Evolutionary conservation across 768 basidiomycete species (phyloP).

Genomic region (Leccinum broughii): DNA sequence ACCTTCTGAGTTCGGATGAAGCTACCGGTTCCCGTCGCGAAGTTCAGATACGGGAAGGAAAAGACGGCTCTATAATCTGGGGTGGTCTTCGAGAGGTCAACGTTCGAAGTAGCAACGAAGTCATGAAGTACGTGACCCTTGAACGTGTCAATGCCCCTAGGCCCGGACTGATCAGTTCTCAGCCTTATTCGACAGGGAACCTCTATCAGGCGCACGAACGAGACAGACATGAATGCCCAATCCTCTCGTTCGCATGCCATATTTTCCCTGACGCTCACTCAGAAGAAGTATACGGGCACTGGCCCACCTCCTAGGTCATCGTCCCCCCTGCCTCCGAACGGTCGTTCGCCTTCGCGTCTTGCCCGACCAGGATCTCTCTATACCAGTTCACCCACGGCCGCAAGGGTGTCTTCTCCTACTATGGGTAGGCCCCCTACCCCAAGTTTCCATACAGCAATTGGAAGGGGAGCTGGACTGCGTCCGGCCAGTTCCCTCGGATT

Average conservation of each 20-base stretch:
- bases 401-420: conserved; percentile 72
- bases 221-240: conserved; percentile 99
- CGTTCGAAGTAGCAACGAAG: conserved; percentile 82
- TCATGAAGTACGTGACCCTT: conserved; percentile 76
- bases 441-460: conserved; percentile 74
- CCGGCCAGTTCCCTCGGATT: conserved; percentile 81
- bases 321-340: conserved; percentile 71
- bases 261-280: conserved; percentile 92
- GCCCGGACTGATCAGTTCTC: conserved; percentile 27
- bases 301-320: conserved; percentile 70
- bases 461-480: conserved; percentile 62
- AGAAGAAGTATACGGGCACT: conserved; percentile 81
- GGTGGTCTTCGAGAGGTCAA: conserved; percentile 89
- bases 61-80: conserved; percentile 97
- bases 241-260: conserved; percentile 98
- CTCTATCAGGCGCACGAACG: conserved; percentile 88
- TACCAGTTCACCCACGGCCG: conserved; percentile 36
- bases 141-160: conserved; percentile 6
- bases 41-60: conserved; percentile 96
- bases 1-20: conserved; percentile 81
- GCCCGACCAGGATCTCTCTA: conserved; percentile 84
- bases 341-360: conserved; percentile 76
- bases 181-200: conserved; percentile 90
- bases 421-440: conserved; percentile 78
- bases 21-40: conserved; percentile 67